A percentile compares a stretch with the other conserved stretches of the same genome.
These are phyloP conservation scores for Byssochlamys sp. DNA, from an alignment of 2,329 filamentous ascomycete genomes.

Conservation along the genomic window DNA sequence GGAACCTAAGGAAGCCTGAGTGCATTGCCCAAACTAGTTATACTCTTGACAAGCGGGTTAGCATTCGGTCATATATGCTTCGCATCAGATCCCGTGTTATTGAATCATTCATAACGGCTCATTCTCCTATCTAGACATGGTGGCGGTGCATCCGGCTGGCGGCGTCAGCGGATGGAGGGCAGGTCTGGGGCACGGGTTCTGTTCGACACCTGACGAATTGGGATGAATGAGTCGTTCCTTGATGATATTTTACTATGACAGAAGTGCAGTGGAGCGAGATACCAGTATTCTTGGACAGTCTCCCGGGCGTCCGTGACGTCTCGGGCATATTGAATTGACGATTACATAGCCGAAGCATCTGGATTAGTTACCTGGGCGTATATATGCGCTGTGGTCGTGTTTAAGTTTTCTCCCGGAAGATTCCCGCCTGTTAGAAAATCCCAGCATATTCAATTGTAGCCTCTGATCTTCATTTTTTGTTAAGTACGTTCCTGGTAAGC, in stretches of 20 bases:
- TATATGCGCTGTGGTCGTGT: constrained; percentile 1
- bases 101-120: background rate
- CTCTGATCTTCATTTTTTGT: background rate
- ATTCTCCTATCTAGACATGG: background rate
- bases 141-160: background rate
- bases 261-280: constrained; percentile 9
- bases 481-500: background rate
- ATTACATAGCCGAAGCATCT: constrained; percentile 18
- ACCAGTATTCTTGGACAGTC: constrained; percentile 14
- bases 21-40: background rate
- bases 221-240: constrained; percentile 2
- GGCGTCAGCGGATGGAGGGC: background rate
- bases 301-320: constrained; percentile 18
- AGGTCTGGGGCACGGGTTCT: constrained; percentile 1
- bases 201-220: constrained; percentile 1
- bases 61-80: background rate
- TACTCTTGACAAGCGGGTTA: background rate
- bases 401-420: background rate
- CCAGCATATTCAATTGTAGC: background rate
- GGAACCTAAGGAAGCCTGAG: background rate
- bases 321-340: constrained; percentile 19
- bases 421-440: background rate
- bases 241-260: constrained; percentile 3
- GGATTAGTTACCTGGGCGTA: background rate
- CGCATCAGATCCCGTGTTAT: background rate